These are phyloP conservation scores for Eragrostis curvula DNA, from an alignment of 176 grass and related monocot genomes.

Conservation along the genomic window DNA sequence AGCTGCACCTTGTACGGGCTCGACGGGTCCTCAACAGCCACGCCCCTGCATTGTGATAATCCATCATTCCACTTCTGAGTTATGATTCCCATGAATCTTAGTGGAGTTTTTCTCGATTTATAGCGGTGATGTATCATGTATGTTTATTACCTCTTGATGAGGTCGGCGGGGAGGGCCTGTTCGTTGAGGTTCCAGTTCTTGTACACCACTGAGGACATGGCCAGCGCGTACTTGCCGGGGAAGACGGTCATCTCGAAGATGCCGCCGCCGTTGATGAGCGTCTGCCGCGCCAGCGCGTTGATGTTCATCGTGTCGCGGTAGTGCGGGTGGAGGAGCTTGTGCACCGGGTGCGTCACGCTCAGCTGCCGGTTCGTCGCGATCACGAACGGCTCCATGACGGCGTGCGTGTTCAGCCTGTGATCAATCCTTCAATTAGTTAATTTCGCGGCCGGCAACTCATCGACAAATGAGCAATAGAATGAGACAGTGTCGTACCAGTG, in stretches of 20 bases:
- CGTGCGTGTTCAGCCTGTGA: slow-evolving; percentile 79
- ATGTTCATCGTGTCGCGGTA: slow-evolving; percentile 88
- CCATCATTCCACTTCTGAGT: too few species aligned
- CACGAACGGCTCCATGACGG: slow-evolving; percentile 82
- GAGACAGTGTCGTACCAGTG: slow-evolving; percentile 65
- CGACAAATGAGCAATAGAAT: too few species aligned
- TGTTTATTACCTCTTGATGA: slow-evolving; percentile 57
- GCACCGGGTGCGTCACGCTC: slow-evolving; percentile 69
- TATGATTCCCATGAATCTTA: too few species aligned
- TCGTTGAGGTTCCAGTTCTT: slow-evolving; percentile 72
- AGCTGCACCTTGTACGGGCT: slow-evolving; percentile 63
- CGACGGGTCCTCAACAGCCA: slow-evolving; percentile 54
- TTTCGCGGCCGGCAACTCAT: not conserved
- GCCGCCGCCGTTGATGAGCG: slow-evolving; percentile 80
- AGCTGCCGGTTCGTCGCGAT: slow-evolving; percentile 79
- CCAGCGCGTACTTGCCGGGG: slow-evolving; percentile 67
- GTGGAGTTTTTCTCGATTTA: not conserved
- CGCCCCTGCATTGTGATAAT: slow-evolving; percentile 40
- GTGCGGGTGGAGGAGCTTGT: slow-evolving; percentile 82
- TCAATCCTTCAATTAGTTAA: not conserved
- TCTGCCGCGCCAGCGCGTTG: slow-evolving; percentile 83
- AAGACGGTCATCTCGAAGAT: slow-evolving; percentile 82
- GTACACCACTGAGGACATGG: slow-evolving; percentile 70
- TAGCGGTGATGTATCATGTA: not conserved
- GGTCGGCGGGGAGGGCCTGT: slow-evolving; percentile 74